These are phyloP conservation scores for Stenocarpella maydis DNA, from an alignment of 2,329 filamentous ascomycete genomes.

Conservation along the genomic window DNA sequence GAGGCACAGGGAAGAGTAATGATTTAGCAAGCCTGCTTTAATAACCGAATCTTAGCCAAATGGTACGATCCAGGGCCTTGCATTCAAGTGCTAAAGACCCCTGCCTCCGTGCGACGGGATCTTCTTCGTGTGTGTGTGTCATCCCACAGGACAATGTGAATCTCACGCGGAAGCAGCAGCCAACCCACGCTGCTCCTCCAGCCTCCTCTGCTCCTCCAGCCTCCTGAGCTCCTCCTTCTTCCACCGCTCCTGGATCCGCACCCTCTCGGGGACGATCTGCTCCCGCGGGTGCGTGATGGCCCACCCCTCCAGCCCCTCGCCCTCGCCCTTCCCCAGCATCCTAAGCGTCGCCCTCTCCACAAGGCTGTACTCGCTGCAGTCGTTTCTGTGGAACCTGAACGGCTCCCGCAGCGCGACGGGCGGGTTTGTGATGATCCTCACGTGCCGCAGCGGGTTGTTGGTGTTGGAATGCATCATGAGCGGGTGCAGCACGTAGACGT, in stretches of 20 bases:
- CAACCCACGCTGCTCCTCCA: constrained; percentile 38
- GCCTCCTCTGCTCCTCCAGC: constrained; percentile 54
- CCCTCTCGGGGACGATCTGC: constrained; percentile 56
- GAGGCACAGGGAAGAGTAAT: constrained; percentile 14
- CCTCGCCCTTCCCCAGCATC: constrained; percentile 53
- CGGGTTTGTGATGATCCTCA: constrained; percentile 65
- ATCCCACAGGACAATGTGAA: not conserved
- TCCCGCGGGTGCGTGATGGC: constrained; percentile 59
- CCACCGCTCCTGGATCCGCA: constrained; percentile 59
- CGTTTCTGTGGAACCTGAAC: constrained; percentile 59
- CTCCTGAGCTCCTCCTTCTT: constrained; percentile 58
- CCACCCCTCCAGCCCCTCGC: constrained; percentile 57
- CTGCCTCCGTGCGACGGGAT: not conserved
- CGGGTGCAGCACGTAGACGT: constrained; percentile 67
- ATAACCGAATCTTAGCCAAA: not conserved
- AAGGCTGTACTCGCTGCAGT: constrained; percentile 56
- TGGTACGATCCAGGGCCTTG: not conserved
- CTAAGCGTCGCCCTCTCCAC: constrained; percentile 64
- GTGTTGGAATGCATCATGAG: constrained; percentile 66
- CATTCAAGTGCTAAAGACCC: not conserved
- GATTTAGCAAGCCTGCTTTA: constrained; percentile 16
- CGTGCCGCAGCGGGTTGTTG: constrained; percentile 51
- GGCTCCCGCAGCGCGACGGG: constrained; percentile 60
- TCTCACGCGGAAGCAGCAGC: constrained; percentile 17
- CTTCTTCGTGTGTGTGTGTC: not conserved